Evolutionary conservation across 164 flowering plant species (phyloP).

Genomic region (Taxillus chinensis): DNA sequence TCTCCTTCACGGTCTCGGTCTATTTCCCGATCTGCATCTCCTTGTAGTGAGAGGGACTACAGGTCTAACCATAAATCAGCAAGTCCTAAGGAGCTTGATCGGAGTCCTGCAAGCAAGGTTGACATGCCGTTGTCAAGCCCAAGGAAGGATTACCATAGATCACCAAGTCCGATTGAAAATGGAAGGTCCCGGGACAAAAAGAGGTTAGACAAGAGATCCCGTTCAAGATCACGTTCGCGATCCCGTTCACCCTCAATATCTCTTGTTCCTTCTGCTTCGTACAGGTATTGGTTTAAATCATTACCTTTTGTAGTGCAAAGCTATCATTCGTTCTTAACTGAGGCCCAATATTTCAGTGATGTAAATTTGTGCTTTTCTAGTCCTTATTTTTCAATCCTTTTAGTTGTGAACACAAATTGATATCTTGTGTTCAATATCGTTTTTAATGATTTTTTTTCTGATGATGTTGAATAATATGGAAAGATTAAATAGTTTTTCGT

Average conservation of each 20-base stretch:
- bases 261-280: not conserved
- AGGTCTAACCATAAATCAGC: constrained; percentile 12
- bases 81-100: constrained; percentile 18
- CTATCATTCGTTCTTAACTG: no score
- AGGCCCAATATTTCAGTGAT: no score
- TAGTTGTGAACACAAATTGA: no score
- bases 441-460: no score
- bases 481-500: no score
- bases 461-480: no score
- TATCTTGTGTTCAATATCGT: no score
- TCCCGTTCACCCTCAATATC: not conserved
- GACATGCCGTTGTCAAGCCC: not conserved
- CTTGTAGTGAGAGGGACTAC: constrained; percentile 16
- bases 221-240: not conserved
- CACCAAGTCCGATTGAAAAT: constrained; percentile 26
- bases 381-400: no score
- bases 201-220: not conserved
- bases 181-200: constrained; percentile 3
- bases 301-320: no score
- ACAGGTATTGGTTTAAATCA: no score
- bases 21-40: constrained; percentile 19
- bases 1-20: constrained; percentile 27
- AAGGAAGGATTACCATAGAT: constrained; percentile 11
- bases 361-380: no score
- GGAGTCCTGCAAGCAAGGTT: constrained; percentile 14